phyloP scores from a whole-genome alignment of 2,329 filamentous ascomycete genomes.

The Botrytis cinerea region DNA sequence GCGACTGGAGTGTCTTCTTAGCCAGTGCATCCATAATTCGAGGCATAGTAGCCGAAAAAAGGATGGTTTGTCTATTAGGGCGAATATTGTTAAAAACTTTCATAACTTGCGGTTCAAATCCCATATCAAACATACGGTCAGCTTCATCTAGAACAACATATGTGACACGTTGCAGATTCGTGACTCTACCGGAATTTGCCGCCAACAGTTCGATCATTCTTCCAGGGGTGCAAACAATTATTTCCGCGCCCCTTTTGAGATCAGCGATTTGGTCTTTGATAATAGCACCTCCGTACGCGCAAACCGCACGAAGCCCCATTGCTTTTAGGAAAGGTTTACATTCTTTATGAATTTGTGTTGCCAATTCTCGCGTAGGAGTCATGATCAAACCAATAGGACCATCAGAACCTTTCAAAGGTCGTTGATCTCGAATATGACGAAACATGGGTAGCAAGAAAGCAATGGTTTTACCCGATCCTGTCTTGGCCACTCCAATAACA shows the following conservation, averaged over 20 bases:
- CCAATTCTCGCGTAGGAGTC: slow-evolving; percentile 91
- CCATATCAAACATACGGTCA: slow-evolving; percentile 99
- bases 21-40: slow-evolving; percentile 88
- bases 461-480: slow-evolving; percentile 95
- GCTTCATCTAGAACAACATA: slow-evolving; percentile 97
- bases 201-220: slow-evolving; percentile 94
- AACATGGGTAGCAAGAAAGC: slow-evolving; percentile 97
- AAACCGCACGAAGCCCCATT: slow-evolving; percentile 81
- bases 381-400: slow-evolving; percentile 87
- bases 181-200: slow-evolving; percentile 91
- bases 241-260: slow-evolving; percentile 90
- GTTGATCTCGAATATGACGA: slow-evolving; percentile 93
- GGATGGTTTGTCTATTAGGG: slow-evolving; percentile 87
- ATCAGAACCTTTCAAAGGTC: slow-evolving; percentile 76
- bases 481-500: slow-evolving; percentile 95
- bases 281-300: slow-evolving; percentile 90
- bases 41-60: slow-evolving; percentile 97
- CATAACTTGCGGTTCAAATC: slow-evolving; percentile 97
- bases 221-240: slow-evolving; percentile 92
- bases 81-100: slow-evolving; percentile 92
- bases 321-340: slow-evolving; percentile 93
- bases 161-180: slow-evolving; percentile 83
- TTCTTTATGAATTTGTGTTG: slow-evolving; percentile 90
- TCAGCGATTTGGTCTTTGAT: slow-evolving; percentile 98
- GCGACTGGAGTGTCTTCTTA: slow-evolving; percentile 81